Conservation (phyloP, 345 rosid genomes). For the Citrus medica region DNA sequence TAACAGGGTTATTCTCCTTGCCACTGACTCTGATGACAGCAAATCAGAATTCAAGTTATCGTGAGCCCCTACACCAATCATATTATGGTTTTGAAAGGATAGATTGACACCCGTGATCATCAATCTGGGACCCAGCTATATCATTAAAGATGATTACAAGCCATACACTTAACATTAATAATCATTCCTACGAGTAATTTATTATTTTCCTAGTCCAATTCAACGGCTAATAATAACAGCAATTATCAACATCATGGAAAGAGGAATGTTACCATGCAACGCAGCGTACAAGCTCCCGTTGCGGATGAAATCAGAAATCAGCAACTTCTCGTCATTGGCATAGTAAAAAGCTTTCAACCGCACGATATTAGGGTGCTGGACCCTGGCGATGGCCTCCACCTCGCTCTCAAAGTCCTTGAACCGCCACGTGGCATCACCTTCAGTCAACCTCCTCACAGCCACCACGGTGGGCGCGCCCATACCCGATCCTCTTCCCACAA, state of each 20-base stretch:
- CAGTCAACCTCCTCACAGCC: conserved; percentile 83
- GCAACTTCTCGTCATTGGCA: conserved; percentile 79
- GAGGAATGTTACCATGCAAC: conserved; percentile 59
- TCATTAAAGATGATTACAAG: neutral
- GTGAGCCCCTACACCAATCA: no score
- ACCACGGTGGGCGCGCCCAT: conserved; percentile 48
- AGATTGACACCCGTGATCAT: neutral
- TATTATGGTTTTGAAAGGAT: neutral
- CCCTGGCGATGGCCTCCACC: conserved; percentile 68
- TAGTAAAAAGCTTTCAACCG: conserved; percentile 80
- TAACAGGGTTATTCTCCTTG: neutral
- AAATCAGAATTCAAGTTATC: neutral
- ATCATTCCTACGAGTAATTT: neutral
- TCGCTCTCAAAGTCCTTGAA: conserved; percentile 82
- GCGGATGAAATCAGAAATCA: conserved; percentile 75
- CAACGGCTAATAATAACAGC: neutral
- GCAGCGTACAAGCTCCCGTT: conserved; percentile 78
- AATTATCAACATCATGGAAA: neutral
- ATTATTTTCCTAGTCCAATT: neutral
- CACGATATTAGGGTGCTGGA: conserved; percentile 78
- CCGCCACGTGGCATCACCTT: conserved; percentile 68
- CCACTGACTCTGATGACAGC: neutral
- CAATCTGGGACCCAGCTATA: neutral
- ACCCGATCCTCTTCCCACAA: conserved; percentile 54
- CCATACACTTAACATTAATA: neutral